phyloP scores from a whole-genome alignment of 306 rosid genomes.

The Dicorynia guianensis region DNA sequence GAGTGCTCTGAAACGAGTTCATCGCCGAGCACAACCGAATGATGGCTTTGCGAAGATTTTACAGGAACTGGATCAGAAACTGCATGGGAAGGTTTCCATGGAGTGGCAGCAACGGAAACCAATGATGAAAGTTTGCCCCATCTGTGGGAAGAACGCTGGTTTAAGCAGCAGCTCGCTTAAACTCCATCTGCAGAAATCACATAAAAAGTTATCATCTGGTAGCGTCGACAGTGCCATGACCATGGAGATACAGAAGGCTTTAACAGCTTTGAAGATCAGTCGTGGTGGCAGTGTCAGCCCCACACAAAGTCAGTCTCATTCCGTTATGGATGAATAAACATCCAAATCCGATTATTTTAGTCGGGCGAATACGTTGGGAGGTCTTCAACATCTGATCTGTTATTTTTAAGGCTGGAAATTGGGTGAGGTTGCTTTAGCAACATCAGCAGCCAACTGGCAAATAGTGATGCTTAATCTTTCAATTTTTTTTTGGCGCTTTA shows the following conservation, averaged over 20 bases:
- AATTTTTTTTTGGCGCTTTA: not conserved
- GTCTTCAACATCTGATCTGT: not conserved
- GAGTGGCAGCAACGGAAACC: constrained; percentile 94
- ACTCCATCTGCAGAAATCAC: constrained; percentile 92
- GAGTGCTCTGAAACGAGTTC: constrained; percentile 76
- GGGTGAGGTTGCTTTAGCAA: not conserved
- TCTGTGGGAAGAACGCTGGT: constrained; percentile 86
- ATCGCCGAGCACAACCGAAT: constrained; percentile 91
- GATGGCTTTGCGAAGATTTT: constrained; percentile 86
- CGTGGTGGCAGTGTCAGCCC: constrained; percentile 78
- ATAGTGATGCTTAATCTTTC: not conserved
- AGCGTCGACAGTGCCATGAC: constrained; percentile 98
- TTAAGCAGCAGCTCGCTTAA: constrained; percentile 90
- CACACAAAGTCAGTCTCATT: constrained; percentile 59
- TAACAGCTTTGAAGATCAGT: constrained; percentile 63
- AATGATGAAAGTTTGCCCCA: constrained; percentile 79
- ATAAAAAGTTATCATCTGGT: constrained; percentile 86
- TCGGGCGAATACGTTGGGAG: not conserved
- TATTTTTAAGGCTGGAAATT: not conserved
- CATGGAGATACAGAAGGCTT: constrained; percentile 85
- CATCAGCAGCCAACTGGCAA: not conserved
- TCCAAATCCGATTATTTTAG: not conserved
- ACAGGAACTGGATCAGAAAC: constrained; percentile 62
- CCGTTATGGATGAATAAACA: constrained; percentile 47
- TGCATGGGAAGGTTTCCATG: constrained; percentile 81